phyloP scores from a whole-genome alignment of 2,329 filamentous ascomycete genomes.

The Immersiporthe knoxdaviesiana region DNA sequence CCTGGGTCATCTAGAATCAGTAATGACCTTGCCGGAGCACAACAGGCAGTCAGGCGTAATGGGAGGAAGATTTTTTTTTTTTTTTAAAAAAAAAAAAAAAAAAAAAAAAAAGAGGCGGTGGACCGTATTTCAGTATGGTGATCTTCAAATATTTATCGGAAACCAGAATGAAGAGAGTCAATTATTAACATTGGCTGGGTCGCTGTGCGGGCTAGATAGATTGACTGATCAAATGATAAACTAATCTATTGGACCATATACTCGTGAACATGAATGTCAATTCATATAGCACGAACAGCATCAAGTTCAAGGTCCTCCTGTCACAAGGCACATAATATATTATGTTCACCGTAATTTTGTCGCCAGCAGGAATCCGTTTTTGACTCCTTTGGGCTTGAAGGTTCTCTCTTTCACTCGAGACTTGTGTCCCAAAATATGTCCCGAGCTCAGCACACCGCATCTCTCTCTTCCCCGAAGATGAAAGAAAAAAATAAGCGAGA shows the following conservation, averaged over 20 bases:
- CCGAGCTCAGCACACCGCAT: slow-evolving; percentile 1
- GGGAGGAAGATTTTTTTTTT: slow-evolving; percentile 2
- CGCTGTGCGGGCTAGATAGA: background rate
- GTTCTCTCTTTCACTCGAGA: too few species aligned
- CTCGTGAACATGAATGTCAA: background rate
- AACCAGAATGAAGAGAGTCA: background rate
- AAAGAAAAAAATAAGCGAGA: slow-evolving; percentile 18
- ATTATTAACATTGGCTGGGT: too few species aligned
- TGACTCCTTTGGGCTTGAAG: too few species aligned
- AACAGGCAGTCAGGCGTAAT: background rate
- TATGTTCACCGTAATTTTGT: background rate
- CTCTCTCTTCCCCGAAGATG: background rate
- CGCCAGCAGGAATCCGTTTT: background rate
- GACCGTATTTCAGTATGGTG: background rate
- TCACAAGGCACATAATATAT: background rate
- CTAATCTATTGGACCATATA: background rate
- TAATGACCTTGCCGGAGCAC: background rate
- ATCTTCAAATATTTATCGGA: background rate
- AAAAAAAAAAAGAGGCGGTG: background rate
- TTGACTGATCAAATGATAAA: background rate
- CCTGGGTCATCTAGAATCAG: background rate
- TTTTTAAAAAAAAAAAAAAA: too few species aligned
- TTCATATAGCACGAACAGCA: too few species aligned
- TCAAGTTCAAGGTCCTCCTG: too few species aligned
- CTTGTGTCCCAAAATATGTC: background rate